Conservation (phyloP, 306 rosid species). For the Ormosia semicastrata region DNA sequence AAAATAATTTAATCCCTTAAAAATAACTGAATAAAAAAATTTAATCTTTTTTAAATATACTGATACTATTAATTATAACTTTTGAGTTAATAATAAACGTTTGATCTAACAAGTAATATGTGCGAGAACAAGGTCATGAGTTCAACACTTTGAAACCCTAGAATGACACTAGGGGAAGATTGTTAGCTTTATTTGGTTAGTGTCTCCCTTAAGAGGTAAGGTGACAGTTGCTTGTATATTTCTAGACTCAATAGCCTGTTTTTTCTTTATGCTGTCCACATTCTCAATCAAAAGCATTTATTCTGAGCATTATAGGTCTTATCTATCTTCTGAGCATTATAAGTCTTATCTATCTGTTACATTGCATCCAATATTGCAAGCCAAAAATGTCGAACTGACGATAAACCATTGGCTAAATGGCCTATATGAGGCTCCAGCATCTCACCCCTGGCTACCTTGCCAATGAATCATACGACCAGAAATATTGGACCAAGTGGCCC, state of each 20-base stretch:
- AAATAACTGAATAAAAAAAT: too few species aligned
- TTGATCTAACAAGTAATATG: not conserved
- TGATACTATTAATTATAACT: too few species aligned
- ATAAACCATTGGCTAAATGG: constrained; percentile 4
- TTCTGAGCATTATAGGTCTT: not conserved
- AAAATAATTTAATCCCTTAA: too few species aligned
- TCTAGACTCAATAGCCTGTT: not conserved
- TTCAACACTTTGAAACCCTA: too few species aligned
- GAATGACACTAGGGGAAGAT: too few species aligned
- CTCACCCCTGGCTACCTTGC: not conserved
- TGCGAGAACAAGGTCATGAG: not conserved
- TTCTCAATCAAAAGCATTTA: constrained; percentile 14
- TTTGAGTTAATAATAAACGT: too few species aligned
- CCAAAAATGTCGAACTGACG: constrained; percentile 21
- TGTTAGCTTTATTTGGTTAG: not conserved
- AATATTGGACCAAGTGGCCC: constrained; percentile 13
- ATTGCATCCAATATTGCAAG: not conserved
- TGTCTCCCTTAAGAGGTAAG: too few species aligned
- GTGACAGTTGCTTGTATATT: not conserved
- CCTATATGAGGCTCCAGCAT: constrained; percentile 21
- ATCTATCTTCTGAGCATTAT: constrained; percentile 6
- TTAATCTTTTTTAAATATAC: too few species aligned
- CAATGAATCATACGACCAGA: not conserved
- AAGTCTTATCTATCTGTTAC: not conserved
- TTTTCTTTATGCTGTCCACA: constrained; percentile 11